A percentile compares a stretch with the other conserved stretches of the same genome.
Evolutionary conservation across 441 rosid species (phyloP).

Genomic region (Geranium incanum): DNA sequence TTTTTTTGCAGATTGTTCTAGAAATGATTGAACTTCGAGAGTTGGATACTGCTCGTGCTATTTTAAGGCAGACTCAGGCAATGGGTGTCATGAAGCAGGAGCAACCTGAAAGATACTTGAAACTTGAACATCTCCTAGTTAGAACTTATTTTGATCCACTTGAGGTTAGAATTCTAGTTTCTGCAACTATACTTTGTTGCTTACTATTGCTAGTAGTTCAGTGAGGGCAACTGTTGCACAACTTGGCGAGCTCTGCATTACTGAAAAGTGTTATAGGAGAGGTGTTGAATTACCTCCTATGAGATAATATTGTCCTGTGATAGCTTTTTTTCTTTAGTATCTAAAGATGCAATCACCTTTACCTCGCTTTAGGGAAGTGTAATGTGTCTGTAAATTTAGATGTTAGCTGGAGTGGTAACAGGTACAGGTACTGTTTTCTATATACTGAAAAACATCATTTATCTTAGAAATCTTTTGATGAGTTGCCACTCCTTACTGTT

Average conservation of each 20-base stretch:
- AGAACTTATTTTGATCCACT: conserved; percentile 95
- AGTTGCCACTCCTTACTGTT: neutral
- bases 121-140: conserved; percentile 92
- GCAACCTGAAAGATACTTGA: conserved; percentile 96
- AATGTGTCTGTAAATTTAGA: neutral
- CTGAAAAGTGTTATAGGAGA: neutral
- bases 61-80: conserved; percentile 94
- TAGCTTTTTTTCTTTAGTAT: neutral
- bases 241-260: conserved; percentile 3
- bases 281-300: neutral
- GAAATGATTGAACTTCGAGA: conserved; percentile 99
- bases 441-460: neutral
- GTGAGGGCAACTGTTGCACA: neutral
- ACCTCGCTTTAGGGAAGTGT: neutral
- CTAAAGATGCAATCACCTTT: neutral
- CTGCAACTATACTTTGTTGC: neutral
- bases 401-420: neutral
- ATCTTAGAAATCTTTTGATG: neutral
- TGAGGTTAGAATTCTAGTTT: conserved; percentile 51
- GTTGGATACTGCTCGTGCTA: conserved; percentile 91
- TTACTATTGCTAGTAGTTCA: neutral
- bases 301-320: neutral
- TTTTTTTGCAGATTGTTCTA: conserved; percentile 58
- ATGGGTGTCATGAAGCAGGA: conserved; percentile 99
- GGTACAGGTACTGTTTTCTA: neutral